phyloP scores from a whole-genome alignment of 495 filamentous ascomycete genomes.

The Lichenothelia convexa region DNA sequence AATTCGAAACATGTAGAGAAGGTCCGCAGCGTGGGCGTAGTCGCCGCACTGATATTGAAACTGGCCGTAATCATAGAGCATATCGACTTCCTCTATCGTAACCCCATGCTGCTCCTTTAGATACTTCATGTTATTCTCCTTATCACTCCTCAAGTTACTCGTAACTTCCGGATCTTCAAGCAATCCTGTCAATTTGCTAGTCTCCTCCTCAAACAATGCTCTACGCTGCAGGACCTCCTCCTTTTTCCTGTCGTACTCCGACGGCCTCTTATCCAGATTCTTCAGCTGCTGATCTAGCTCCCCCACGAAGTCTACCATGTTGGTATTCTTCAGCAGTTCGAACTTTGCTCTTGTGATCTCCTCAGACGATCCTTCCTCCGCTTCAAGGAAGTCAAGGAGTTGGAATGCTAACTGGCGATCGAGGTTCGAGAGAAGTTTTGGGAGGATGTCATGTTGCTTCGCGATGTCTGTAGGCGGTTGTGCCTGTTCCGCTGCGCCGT shows the following conservation, averaged over 20 bases:
- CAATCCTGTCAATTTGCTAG: slow-evolving; percentile 64
- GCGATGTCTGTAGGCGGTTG: slow-evolving; percentile 36
- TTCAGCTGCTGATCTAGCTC: slow-evolving; percentile 74
- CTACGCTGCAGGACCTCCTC: slow-evolving; percentile 72
- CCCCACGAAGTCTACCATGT: slow-evolving; percentile 96
- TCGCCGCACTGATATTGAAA: slow-evolving; percentile 94
- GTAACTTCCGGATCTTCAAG: slow-evolving; percentile 76
- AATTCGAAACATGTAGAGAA: slow-evolving; percentile 90
- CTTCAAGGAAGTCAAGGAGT: slow-evolving; percentile 62
- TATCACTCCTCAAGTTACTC: slow-evolving; percentile 75
- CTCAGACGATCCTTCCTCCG: slow-evolving; percentile 38
- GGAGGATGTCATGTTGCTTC: slow-evolving; percentile 61
- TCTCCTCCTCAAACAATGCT: slow-evolving; percentile 67
- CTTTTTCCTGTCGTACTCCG: slow-evolving; percentile 71
- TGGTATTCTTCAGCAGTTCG: slow-evolving; percentile 79
- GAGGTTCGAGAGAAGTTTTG: slow-evolving; percentile 76
- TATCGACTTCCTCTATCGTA: slow-evolving; percentile 84
- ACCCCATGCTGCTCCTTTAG: slow-evolving; percentile 88
- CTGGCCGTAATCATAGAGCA: slow-evolving; percentile 80
- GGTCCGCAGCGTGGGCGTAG: slow-evolving; percentile 69
- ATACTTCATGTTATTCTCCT: slow-evolving; percentile 90
- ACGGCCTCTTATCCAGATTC: slow-evolving; percentile 54
- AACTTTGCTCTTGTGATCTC: slow-evolving; percentile 72
- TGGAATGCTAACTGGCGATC: slow-evolving; percentile 94
- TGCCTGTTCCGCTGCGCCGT: slow-evolving; percentile 29